phyloP scores from a whole-genome alignment of 2,329 filamentous ascomycete species.

The Acrodontium crateriforme region DNA sequence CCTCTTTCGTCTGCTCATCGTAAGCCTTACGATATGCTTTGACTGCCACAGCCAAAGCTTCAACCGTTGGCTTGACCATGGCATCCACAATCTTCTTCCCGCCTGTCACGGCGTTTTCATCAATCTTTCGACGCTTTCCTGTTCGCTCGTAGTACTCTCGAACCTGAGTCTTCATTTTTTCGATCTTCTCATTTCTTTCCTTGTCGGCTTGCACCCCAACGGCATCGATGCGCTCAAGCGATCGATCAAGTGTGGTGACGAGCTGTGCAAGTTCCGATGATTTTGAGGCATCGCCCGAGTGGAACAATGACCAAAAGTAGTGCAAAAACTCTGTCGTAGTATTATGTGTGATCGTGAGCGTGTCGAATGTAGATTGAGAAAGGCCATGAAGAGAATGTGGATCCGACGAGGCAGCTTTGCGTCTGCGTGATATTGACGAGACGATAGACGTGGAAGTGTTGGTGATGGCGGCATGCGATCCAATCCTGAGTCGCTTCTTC shows the following conservation, averaged over 20 bases:
- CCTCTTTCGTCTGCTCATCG: constrained; percentile 48
- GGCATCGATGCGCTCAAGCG: constrained; percentile 62
- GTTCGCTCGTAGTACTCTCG: constrained; percentile 57
- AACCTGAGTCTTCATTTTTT: constrained; percentile 54
- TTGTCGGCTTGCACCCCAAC: constrained; percentile 69
- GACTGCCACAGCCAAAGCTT: constrained; percentile 56
- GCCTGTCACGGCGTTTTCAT: constrained; percentile 57
- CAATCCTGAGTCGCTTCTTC: constrained; percentile 38
- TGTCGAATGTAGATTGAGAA: constrained; percentile 40
- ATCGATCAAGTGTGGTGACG: constrained; percentile 66
- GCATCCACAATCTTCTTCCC: constrained; percentile 62
- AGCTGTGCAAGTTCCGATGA: constrained; percentile 70
- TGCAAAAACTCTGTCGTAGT: constrained; percentile 93
- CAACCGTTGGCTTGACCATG: constrained; percentile 60
- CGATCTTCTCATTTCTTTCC: constrained; percentile 54
- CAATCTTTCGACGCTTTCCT: constrained; percentile 50
- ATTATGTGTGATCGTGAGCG: constrained; percentile 64
- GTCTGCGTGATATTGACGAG: constrained; percentile 45
- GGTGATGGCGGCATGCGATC: constrained; percentile 52
- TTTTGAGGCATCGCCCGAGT: constrained; percentile 68
- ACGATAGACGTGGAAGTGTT: constrained; percentile 54
- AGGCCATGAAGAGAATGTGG: constrained; percentile 22
- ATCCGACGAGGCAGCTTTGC: constrained; percentile 11
- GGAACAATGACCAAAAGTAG: constrained; percentile 88
- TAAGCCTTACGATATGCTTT: constrained; percentile 59